Evolutionary conservation across 805 yeast species (phyloP), one percentile per base, ranked within the genome.

Genomic region (Clavispora asparagi): DNA sequence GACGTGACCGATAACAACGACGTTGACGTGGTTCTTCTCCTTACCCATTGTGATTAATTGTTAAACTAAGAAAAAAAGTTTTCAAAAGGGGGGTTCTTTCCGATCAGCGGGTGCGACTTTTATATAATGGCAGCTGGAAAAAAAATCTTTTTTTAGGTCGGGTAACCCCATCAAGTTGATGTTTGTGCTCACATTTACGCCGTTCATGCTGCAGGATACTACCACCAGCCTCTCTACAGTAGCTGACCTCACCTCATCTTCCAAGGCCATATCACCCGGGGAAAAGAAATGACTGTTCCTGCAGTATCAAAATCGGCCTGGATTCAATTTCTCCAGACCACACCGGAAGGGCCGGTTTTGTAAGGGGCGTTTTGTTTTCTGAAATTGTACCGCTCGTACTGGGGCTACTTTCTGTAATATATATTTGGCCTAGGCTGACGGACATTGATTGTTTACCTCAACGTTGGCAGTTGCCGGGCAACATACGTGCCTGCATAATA

Each of bases 1-100:
- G 97, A 94, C 98, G 96, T 92, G 98, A 79, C 98, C 99, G 78
- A 92, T 92, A 74, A 94, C 98, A 78, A 94, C 99, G 81, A 92
- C 95, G 96, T 92, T 92, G 82, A 92, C 87, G 87, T 92, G 98
- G 78, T 81, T 70, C 86, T 92, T 91, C 71, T 83, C 96, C 79
- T 89, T 89, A 84, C 96, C 96, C 95, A 70, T 71, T 52, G 46
- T 62, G 50, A 45, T 43, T 47, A 40, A 47, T 48, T 38, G 37
- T n/a, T 38, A 38, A 29, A 39, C 39, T 41, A 45, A 44, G 37
- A 33, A 41, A 48, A 48, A 40, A 44, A 38, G 38, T 17, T 43
- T 30, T 25, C 31, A 29, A 14, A 33, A 36, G 41, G 12, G 49
- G 36, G 37, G 39, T 37, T n/a, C 50, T 45, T 43, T n/a, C 42